Evolutionary conservation across 192 early-diverging fungal genomes (phyloP), one percentile per base, ranked within the genome.

Genomic region (Umbelopsis ramanniana): DNA sequence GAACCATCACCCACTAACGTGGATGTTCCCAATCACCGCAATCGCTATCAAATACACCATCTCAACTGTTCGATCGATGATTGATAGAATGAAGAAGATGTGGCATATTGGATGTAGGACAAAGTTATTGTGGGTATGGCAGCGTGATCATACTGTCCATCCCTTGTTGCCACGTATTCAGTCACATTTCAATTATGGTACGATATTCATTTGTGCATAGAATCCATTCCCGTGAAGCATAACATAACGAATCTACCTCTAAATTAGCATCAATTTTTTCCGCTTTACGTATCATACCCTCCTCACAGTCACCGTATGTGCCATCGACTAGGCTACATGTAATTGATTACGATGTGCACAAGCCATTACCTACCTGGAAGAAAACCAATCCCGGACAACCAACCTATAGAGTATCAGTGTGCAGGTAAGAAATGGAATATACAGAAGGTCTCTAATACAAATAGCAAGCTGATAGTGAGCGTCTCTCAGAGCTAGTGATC

Each of bases 371-470:
- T 14, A 26, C 29, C 6, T 63, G 57, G 57, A 63, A 63, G 33
- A 63, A 63, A 26, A 63, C 57, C 11, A 33, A 63, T n/a, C 57
- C 57, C 2, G 57, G 57, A 29, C 23, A 29, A 26, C 57, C 57
- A 19, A 29, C 57, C 0, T 63, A 35, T 37, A 29, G 57, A 37
- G 57, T 63, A 19, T 63, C 57, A 17, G 57, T 37, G 8, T n/a
- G 33, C 26, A 63, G 26, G 57, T 63, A 63, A 63, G 57, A 23
- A 22, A 26, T 0, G 53, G 6, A 43, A 54, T 26, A 24, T 22
- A 54, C 1, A 7, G 6, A 26, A 52, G 0, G 19, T 19, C n/a
- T 54, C 0, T 6, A 4, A 11, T 26, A n/a, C n/a, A n/a, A n/a
- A n/a, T 0, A 12, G 12, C 53, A 54, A 26, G 11, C 23, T 14